Conservation (phyloP, 139 green algal genomes). For the Dunaliella primolecta region DNA sequence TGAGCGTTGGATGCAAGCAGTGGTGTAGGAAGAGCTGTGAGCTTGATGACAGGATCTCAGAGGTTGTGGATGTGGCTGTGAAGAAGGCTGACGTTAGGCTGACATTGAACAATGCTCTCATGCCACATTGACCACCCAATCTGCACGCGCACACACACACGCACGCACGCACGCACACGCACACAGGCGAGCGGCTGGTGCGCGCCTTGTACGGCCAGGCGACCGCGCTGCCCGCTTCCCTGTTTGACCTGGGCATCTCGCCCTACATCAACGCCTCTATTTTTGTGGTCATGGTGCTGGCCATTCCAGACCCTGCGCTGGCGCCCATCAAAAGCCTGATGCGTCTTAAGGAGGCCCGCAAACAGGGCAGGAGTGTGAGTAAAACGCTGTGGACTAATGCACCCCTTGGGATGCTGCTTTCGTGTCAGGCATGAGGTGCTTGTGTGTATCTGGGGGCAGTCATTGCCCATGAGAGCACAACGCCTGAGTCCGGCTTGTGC, state of each 20-base stretch:
- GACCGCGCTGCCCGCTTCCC: slow-evolving; percentile 42
- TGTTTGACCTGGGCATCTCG: slow-evolving; percentile 61
- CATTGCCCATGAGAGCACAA: too few relatives aligned
- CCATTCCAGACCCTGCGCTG: slow-evolving; percentile 18
- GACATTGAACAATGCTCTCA: too few relatives aligned
- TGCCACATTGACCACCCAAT: too few relatives aligned
- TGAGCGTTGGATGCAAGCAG: too few relatives aligned
- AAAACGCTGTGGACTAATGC: neutral
- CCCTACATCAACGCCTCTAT: slow-evolving; percentile 62
- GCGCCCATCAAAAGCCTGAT: neutral
- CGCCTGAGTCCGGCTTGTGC: too few relatives aligned
- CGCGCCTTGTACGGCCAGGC: slow-evolving; percentile 51
- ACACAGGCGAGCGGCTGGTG: slow-evolving; percentile 46
- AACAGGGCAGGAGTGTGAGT: slow-evolving; percentile 47
- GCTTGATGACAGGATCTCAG: too few relatives aligned
- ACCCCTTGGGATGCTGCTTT: neutral
- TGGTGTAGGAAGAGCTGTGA: too few relatives aligned
- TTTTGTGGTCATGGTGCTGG: slow-evolving; percentile 34
- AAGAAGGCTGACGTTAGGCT: too few relatives aligned
- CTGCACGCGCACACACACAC: too few relatives aligned
- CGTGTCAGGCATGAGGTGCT: neutral
- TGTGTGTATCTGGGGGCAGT: neutral
- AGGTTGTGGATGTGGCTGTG: too few relatives aligned
- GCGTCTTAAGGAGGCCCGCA: slow-evolving; percentile 45
- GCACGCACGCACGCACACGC: too few relatives aligned